These are phyloP conservation scores for Tilletia horrida DNA, from an alignment of 1,284 basidiomycete genomes.

Conservation along the genomic window DNA sequence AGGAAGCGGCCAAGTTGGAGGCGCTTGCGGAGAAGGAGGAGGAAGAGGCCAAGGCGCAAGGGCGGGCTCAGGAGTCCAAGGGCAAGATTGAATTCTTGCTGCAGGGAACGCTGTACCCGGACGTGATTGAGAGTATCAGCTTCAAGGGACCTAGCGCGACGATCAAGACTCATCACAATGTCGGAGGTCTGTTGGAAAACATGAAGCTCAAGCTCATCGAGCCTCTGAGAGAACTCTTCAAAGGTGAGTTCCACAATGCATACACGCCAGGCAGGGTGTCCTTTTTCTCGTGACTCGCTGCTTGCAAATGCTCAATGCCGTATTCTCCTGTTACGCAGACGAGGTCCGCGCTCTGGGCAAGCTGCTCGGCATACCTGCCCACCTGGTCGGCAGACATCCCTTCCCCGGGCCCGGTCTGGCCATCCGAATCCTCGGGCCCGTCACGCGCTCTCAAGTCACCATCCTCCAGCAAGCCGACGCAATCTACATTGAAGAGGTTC, in stretches of 20 bases:
- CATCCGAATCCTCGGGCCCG: conserved; percentile 95
- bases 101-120: conserved; percentile 98
- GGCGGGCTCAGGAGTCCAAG: conserved; percentile 43
- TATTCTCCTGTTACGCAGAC: conserved; percentile 59
- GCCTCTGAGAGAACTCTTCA: conserved; percentile 95
- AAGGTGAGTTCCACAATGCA: conserved; percentile 64
- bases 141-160: conserved; percentile 99
- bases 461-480: conserved; percentile 91
- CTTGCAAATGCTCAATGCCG: neutral
- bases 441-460: conserved; percentile 85
- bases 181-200: conserved; percentile 89
- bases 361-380: conserved; percentile 83
- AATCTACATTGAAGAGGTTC: conserved; percentile 98
- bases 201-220: conserved; percentile 99
- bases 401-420: conserved; percentile 98
- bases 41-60: conserved; percentile 63
- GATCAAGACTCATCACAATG: conserved; percentile 99
- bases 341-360: conserved; percentile 92
- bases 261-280: no score
- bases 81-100: conserved; percentile 94
- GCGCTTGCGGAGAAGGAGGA: conserved; percentile 69
- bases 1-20: conserved; percentile 85
- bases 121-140: conserved; percentile 98
- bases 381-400: conserved; percentile 94
- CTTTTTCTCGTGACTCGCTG: no score